Evolutionary conservation across 306 rosid species (phyloP), one percentile per base, ranked within the genome.

Genomic region (Cicer judaicum): DNA sequence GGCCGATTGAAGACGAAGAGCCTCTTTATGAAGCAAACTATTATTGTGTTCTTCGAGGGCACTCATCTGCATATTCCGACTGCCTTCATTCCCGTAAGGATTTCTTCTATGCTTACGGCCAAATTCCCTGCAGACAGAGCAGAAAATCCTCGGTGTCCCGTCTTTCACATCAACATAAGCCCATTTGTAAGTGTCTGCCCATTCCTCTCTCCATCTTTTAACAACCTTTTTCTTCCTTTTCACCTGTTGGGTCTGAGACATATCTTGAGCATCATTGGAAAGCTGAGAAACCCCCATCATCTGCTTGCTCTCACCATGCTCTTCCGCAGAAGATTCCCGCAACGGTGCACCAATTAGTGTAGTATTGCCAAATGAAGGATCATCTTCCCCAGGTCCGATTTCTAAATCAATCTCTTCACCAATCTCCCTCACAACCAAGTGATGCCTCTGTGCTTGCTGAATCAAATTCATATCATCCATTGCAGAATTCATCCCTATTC

Each of bases 1-100:
- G 75, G 97, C 97, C 87, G 84, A 79, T 74, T 94, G 98, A 65
- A 94, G 98, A 73, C 98, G 97, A 57, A 94, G 94, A 82, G 98
- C 98, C 86, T 94, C 98, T 85, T 94, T 94, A 85, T 94, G 98
- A 86, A 94, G 98, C 85, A 94, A 84, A 79, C 98, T 94, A 70
- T 94, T 94, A 67, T 94, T 94, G 79, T 94, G 98, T 61, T 94
- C 98, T 80, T 94, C 98, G 18, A 94, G 79, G 40, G 98, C 98
- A 86, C 98, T 94, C 98, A 94, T 94, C 89, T 94, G 98, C 98
- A 94, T 94, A 79, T 94, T 94, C 72, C 98, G 89, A 87, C 98
- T 94, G 60, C 98, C 98, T 79, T 94, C 98, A 66, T 94, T 94
- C 61, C 98, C 98, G 59, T 94, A 94, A 19, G 98, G 98, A 74